These are phyloP conservation scores for Globisporangium spiculum DNA, from an alignment of 352 stramenopile species.

Conservation along the genomic window DNA sequence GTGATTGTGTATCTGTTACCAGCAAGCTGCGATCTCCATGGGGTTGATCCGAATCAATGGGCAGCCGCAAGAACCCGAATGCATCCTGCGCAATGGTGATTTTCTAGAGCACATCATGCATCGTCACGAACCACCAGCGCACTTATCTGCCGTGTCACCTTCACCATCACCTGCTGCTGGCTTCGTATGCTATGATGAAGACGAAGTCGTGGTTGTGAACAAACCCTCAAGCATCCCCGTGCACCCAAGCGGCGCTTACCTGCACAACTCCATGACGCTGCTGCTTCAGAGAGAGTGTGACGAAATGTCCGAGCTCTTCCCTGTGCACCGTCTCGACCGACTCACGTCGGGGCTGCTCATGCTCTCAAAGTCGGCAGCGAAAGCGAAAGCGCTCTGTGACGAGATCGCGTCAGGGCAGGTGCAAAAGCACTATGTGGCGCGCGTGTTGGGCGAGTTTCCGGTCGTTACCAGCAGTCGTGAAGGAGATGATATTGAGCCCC, in stretches of 20 bases:
- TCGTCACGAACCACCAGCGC: conserved; percentile 91
- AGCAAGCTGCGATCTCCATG: conserved; percentile 72
- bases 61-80: conserved; percentile 37
- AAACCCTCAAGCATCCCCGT: conserved; percentile 90
- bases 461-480: not conserved
- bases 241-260: conserved; percentile 89
- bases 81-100: conserved; percentile 81
- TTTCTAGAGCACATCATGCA: conserved; percentile 90
- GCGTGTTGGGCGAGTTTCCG: conserved; percentile 45
- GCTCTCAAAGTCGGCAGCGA: conserved; percentile 44
- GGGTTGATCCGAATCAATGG: conserved; percentile 89
- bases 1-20: not conserved
- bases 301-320: conserved; percentile 42
- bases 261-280: conserved; percentile 86
- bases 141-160: conserved; percentile 19
- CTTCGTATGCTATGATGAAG: conserved; percentile 43
- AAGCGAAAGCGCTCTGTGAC: conserved; percentile 36
- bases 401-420: conserved; percentile 37
- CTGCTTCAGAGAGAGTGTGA: conserved; percentile 37
- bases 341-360: conserved; percentile 85
- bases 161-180: conserved; percentile 15
- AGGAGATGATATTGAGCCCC: conserved; percentile 11
- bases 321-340: conserved; percentile 93
- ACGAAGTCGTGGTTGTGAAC: conserved; percentile 58
- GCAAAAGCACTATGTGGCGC: conserved; percentile 55